Evolutionary conservation across 1,284 basidiomycete species (phyloP).

Genomic region (Ustilago bromivora): DNA sequence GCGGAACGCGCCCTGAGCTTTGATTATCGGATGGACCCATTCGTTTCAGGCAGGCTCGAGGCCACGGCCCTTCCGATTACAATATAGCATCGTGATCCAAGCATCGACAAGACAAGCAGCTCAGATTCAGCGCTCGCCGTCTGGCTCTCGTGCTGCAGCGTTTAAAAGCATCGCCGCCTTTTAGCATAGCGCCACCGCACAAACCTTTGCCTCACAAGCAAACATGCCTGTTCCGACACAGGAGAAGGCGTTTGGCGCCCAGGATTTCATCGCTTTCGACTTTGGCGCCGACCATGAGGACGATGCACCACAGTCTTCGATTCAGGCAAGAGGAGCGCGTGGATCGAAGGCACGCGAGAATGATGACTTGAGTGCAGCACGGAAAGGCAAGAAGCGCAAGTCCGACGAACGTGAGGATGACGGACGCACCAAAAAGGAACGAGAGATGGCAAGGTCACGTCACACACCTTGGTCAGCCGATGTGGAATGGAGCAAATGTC

Average conservation of each 20-base stretch:
- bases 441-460: slow-evolving; percentile 75
- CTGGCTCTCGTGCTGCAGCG: not conserved
- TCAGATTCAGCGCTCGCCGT: not conserved
- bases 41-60: not conserved
- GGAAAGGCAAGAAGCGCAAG: slow-evolving; percentile 58
- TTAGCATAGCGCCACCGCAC: not conserved
- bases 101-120: too few species aligned
- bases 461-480: slow-evolving; percentile 82
- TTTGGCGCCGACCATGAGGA: slow-evolving; percentile 42
- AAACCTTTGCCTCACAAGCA: not conserved
- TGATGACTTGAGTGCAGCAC: slow-evolving; percentile 4
- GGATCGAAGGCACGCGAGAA: slow-evolving; percentile 18
- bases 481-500: slow-evolving; percentile 83
- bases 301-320: slow-evolving; percentile 19
- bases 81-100: not conserved
- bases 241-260: slow-evolving; percentile 41
- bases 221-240: slow-evolving; percentile 34
- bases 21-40: not conserved
- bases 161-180: too few species aligned
- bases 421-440: slow-evolving; percentile 75
- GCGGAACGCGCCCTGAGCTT: not conserved
- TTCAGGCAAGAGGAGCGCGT: slow-evolving; percentile 9
- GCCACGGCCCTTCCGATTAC: not conserved
- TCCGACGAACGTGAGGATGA: slow-evolving; percentile 57
- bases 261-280: slow-evolving; percentile 64